A percentile compares a stretch with the other conserved stretches of the same genome.
Conservation (phyloP, 495 filamentous ascomycete species). For the Aspergillus ellipticus region DNA sequence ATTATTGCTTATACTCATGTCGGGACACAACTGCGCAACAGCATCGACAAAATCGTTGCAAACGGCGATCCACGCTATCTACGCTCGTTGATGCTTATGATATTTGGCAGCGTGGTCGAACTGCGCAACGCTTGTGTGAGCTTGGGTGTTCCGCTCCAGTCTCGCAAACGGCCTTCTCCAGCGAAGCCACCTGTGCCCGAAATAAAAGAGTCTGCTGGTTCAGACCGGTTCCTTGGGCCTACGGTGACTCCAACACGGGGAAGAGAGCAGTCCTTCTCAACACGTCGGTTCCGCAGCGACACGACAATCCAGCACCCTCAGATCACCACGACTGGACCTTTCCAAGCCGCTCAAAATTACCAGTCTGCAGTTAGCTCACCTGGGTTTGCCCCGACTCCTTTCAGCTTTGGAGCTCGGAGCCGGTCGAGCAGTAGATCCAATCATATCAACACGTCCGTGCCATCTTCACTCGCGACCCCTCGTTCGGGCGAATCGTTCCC, state of each 20-base stretch:
- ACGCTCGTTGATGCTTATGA: constrained; percentile 71
- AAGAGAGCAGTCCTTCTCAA: constrained; percentile 44
- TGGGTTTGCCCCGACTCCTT: constrained; percentile 30
- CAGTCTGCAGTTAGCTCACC: constrained; percentile 35
- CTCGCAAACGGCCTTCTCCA: constrained; percentile 19
- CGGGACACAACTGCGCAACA: constrained; percentile 63
- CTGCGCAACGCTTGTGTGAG: constrained; percentile 54
- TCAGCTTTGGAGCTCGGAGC: constrained; percentile 38
- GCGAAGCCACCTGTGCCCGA: constrained; percentile 28
- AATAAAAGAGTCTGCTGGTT: constrained; percentile 18
- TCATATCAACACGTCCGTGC: constrained; percentile 44
- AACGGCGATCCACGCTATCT: constrained; percentile 76
- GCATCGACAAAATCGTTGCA: constrained; percentile 64
- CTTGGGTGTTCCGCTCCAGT: constrained; percentile 31
- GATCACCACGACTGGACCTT: constrained; percentile 21
- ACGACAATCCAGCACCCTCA: constrained; percentile 59
- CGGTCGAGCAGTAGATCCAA: constrained; percentile 51
- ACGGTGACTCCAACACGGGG: constrained; percentile 58
- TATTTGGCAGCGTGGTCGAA: constrained; percentile 79
- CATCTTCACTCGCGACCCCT: constrained; percentile 57
- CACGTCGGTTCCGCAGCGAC: constrained; percentile 57
- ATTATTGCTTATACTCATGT: constrained; percentile 75
- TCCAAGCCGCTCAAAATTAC: constrained; percentile 23
- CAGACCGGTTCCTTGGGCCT: constrained; percentile 39
- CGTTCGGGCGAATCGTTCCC: constrained; percentile 77